phyloP scores from a whole-genome alignment of 768 basidiomycete genomes.

The Kwoniella dendrophila region DNA sequence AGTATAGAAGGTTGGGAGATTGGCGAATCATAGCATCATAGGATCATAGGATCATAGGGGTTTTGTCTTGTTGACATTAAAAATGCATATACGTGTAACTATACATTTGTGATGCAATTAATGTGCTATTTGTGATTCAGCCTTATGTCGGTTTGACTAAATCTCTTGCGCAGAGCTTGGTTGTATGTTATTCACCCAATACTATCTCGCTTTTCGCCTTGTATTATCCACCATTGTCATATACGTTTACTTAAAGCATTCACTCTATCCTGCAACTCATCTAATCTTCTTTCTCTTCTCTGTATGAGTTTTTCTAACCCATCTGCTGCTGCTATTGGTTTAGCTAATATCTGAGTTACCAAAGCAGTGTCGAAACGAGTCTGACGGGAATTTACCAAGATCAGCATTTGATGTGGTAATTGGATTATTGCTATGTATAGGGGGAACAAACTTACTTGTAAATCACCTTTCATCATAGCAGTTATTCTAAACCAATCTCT shows the following conservation, averaged over 20 bases:
- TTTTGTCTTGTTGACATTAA: too few relatives aligned
- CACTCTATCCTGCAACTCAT: slow-evolving; percentile 24
- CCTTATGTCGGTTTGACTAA: too few relatives aligned
- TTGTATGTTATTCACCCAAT: too few relatives aligned
- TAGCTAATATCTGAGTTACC: slow-evolving; percentile 32
- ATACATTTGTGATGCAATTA: too few relatives aligned
- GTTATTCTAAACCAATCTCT: slow-evolving; percentile 48
- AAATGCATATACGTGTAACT: too few relatives aligned
- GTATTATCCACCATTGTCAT: too few relatives aligned
- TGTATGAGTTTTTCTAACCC: slow-evolving; percentile 37
- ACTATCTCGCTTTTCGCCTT: too few relatives aligned
- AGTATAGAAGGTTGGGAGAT: slow-evolving; percentile 47
- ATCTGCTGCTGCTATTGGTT: slow-evolving; percentile 39
- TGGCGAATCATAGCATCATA: slow-evolving; percentile 14
- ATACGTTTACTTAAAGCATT: slow-evolving; percentile 18
- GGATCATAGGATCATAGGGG: neutral
- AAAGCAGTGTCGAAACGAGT: slow-evolving; percentile 25
- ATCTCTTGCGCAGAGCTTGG: too few relatives aligned
- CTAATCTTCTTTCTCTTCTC: slow-evolving; percentile 29
- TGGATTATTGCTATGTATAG: neutral
- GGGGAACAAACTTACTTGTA: slow-evolving; percentile 38
- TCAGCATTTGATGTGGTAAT: neutral
- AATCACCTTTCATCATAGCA: slow-evolving; percentile 43
- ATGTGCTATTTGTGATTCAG: too few relatives aligned
- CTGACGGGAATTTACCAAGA: slow-evolving; percentile 3